These are phyloP conservation scores for Scheffersomyces ergatensis DNA, from an alignment of 805 yeast genomes.

Conservation along the genomic window DNA sequence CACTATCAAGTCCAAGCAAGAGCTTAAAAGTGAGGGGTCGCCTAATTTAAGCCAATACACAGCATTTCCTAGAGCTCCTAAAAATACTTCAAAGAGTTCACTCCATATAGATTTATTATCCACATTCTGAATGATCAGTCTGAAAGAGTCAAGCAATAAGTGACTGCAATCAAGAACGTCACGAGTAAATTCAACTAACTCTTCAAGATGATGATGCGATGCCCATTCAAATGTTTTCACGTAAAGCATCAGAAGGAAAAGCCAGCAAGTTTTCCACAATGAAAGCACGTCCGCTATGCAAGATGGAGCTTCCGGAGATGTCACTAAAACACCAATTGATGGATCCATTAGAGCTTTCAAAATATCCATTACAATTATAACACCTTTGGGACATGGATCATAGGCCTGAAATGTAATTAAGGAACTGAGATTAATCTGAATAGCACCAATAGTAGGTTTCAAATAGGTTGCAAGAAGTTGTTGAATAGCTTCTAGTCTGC, in stretches of 20 bases:
- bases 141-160: conserved; percentile 61
- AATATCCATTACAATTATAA: conserved; percentile 74
- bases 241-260: conserved; percentile 65
- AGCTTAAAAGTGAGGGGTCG: conserved; percentile 66
- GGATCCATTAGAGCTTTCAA: conserved; percentile 64
- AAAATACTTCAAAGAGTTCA: conserved; percentile 48
- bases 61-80: conserved; percentile 65
- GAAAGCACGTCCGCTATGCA: conserved; percentile 9
- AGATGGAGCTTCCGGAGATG: conserved; percentile 11
- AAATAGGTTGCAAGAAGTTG: conserved; percentile 46
- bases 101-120: conserved; percentile 6
- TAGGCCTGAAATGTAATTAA: conserved; percentile 49
- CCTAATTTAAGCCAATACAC: conserved; percentile 81
- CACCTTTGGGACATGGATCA: conserved; percentile 75
- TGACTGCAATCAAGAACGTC: conserved; percentile 81
- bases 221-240: conserved; percentile 78
- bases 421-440: conserved; percentile 43
- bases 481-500: conserved; percentile 73
- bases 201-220: conserved; percentile 48
- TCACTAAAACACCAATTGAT: conserved; percentile 50
- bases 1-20: conserved; percentile 71
- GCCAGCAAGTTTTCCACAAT: conserved; percentile 77
- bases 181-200: conserved; percentile 77
- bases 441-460: conserved; percentile 45
- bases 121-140: conserved; percentile 32